Evolutionary conservation across 2,329 filamentous ascomycete genomes (phyloP).

Genomic region (Ascochyta viciae-villosae): DNA sequence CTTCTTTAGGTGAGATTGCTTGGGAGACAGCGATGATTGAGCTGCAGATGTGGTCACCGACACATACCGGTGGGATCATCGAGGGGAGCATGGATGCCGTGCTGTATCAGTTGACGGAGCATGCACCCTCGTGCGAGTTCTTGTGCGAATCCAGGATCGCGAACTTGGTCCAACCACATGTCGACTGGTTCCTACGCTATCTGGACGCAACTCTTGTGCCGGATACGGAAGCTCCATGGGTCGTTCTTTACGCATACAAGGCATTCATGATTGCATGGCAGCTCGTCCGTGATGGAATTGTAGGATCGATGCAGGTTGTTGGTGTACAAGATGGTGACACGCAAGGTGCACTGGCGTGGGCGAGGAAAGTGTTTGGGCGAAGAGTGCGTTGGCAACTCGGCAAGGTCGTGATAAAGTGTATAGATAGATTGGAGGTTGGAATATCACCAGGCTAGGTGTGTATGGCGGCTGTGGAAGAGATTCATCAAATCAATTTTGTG

Average conservation of each 20-base stretch:
- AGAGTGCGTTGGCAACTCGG: slow-evolving; percentile 27
- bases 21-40: slow-evolving; percentile 36
- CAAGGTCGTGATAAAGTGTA: slow-evolving; percentile 23
- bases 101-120: slow-evolving; percentile 22
- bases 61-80: slow-evolving; percentile 34
- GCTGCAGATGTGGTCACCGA: slow-evolving; percentile 33
- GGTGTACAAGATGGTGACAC: slow-evolving; percentile 24
- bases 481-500: neutral
- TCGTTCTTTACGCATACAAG: slow-evolving; percentile 30
- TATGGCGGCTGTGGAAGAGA: neutral
- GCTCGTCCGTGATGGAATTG: slow-evolving; percentile 18
- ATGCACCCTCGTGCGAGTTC: slow-evolving; percentile 26
- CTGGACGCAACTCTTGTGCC: slow-evolving; percentile 20
- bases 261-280: slow-evolving; percentile 36
- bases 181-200: slow-evolving; percentile 34
- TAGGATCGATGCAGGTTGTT: slow-evolving; percentile 26
- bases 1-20: slow-evolving; percentile 23
- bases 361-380: slow-evolving; percentile 24
- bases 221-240: slow-evolving; percentile 28
- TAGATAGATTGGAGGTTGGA: slow-evolving; percentile 20
- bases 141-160: slow-evolving; percentile 24
- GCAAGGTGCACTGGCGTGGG: slow-evolving; percentile 25
- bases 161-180: slow-evolving; percentile 25
- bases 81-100: slow-evolving; percentile 25
- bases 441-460: neutral